Percentiles rank a stretch among this genome's conserved stretches.
These are phyloP conservation scores for Echeveria elegans DNA, from an alignment of 164 flowering plant species.

Conservation along the genomic window DNA sequence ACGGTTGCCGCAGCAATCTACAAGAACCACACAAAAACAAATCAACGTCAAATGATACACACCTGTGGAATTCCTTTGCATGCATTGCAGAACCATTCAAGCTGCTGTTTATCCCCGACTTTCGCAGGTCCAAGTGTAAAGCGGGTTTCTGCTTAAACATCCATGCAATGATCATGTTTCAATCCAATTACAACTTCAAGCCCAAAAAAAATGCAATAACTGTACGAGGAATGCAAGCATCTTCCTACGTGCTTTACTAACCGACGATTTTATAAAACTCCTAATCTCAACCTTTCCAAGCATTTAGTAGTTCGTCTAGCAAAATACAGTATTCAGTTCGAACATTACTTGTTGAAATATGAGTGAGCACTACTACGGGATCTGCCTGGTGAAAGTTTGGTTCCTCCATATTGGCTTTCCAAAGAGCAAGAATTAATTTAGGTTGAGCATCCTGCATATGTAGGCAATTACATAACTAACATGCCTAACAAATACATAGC, in stretches of 20 bases:
- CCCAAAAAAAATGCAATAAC: conserved; percentile 11
- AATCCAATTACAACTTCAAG: conserved; percentile 29
- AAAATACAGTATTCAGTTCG: background rate
- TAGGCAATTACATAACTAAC: background rate
- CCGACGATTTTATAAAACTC: background rate
- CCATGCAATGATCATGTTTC: conserved; percentile 15
- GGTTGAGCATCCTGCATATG: conserved; percentile 72
- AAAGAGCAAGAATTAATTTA: conserved; percentile 52
- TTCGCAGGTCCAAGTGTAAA: conserved; percentile 58
- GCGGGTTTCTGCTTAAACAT: conserved; percentile 37
- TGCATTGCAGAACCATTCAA: conserved; percentile 62
- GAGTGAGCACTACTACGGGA: conserved; percentile 47
- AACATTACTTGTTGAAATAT: conserved; percentile 48
- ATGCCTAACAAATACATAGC: background rate
- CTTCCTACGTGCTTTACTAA: background rate
- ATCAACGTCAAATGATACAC: conserved; percentile 25
- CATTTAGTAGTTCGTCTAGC: background rate
- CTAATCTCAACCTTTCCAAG: background rate
- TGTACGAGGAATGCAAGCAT: background rate
- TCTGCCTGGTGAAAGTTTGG: conserved; percentile 58
- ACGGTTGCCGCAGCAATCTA: background rate
- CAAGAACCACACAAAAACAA: background rate
- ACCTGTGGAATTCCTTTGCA: conserved; percentile 92
- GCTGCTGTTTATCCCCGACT: conserved; percentile 64
- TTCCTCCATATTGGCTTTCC: conserved; percentile 80